A percentile compares a stretch with the other conserved stretches of the same genome.
Conservation (phyloP, 192 early-diverging fungal genomes). For the Umbelopsis sp. region DNA sequence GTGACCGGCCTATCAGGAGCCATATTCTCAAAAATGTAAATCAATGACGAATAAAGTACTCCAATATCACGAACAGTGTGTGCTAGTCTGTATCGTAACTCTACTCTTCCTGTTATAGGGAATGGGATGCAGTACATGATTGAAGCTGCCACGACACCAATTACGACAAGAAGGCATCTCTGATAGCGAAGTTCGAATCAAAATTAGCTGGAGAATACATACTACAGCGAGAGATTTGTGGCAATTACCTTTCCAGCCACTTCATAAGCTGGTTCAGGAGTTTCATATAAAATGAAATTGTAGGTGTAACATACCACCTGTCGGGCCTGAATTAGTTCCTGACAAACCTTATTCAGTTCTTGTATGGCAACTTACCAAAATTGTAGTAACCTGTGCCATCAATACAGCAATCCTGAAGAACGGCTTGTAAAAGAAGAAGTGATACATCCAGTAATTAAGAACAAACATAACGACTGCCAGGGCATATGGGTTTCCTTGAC, state of each 20-base stretch:
- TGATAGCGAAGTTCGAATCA: not conserved
- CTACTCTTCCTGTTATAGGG: slow-evolving; percentile 38
- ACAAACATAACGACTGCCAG: slow-evolving; percentile 33
- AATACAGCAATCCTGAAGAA: slow-evolving; percentile 17
- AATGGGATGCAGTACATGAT: slow-evolving; percentile 36
- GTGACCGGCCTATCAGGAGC: not conserved
- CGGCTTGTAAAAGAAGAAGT: slow-evolving; percentile 27
- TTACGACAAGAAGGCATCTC: slow-evolving; percentile 31
- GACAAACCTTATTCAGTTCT: not conserved
- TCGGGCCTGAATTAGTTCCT: not conserved
- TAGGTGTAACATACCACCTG: slow-evolving; percentile 33
- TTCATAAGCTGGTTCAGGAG: slow-evolving; percentile 22
- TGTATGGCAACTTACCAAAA: slow-evolving; percentile 18
- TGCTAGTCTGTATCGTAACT: slow-evolving; percentile 40
- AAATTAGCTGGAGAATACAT: not conserved
- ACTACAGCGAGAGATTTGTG: not conserved
- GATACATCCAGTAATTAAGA: slow-evolving; percentile 26
- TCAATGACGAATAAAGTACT: slow-evolving; percentile 32
- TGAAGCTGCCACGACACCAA: slow-evolving; percentile 38
- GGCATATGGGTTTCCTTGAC: slow-evolving; percentile 36
- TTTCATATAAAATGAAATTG: slow-evolving; percentile 8
- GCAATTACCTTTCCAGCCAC: slow-evolving; percentile 35
- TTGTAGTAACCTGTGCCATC: slow-evolving; percentile 29
- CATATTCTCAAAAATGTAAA: slow-evolving; percentile 4
- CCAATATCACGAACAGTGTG: slow-evolving; percentile 39